Evolutionary conservation across 2,329 filamentous ascomycete species (phyloP), one percentile per base, ranked within the genome.

Genomic region (Stachybotrys chartarum): DNA sequence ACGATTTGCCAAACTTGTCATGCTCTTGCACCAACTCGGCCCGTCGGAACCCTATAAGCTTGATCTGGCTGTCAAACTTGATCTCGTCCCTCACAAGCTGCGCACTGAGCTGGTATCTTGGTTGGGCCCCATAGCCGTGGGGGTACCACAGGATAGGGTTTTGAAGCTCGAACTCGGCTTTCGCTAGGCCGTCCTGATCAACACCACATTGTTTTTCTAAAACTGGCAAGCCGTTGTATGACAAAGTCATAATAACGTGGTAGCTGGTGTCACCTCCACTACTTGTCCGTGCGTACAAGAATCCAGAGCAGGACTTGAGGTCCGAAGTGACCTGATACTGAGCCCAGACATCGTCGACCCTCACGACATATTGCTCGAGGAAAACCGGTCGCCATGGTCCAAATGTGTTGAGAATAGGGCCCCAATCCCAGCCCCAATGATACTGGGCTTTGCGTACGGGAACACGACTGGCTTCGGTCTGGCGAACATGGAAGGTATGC

Each of bases 401-500:
- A 8, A 77, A 79, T 0, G 83, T 84, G 66, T 84, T 77, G 53
- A 87, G 61, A 7, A 85, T 75, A 1, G 85, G 84, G 0, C 85
- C 85, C 85, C 84, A 87, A 62, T 88, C 85, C 85, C 85, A 88
- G 5, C 85, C 84, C 83, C 83, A 88, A 60, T 87, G 81, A 60
- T 85, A 88, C 66, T 88, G 85, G 1, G 84, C 82, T 64, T 88
- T 88, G n/a, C 85, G 72, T 0, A 69, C 64, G 1, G 60, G 57
- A 7, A 69, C 55, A 3, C 66, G 60, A 35, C 71, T 66, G 18
- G 68, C 64, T 54, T 70, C 82, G 55, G 61, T 81, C 72, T 62
- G 79, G 68, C 66, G 82, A 57, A 66, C 81, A 64, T 68, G 77
- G 68, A 80, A 84, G 6, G 71, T 74, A 63, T 84, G 79, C 59